Base-by-base conservation (phyloP, 768 basidiomycete species). In the Mycena epipterygia region DNA sequence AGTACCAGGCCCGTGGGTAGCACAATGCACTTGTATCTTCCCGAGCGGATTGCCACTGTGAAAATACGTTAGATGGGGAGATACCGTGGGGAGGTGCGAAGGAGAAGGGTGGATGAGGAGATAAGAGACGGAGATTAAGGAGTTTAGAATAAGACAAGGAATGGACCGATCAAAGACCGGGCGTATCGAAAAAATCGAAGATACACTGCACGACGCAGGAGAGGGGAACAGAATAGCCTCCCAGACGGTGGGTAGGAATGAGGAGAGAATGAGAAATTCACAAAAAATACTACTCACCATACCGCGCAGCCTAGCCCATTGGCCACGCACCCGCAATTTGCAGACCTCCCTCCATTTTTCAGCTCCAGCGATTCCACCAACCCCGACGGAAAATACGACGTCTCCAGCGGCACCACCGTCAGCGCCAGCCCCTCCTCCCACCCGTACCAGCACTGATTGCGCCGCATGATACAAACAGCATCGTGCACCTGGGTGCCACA, bases 381-480 rank as follows among this genome's bases (percentile, higher is more conserved):
- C 5, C 5, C 19, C 2, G 11, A 21, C 19, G 65, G 37, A 19
- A 66, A 66, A 27, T 66, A 66, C 35, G 8, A 16, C 11, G 17
- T 58, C 5, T 66, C 65, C 27, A 66, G 57, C 56, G 65, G 65
- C 11, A 66, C 48, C 35, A 66, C 65, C 35, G 55, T 66, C 13
- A 11, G 23, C 35, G 56, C 55, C 46, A 66, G 3, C 3, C 23
- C n/a, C 7, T 49, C 35, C 48, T 56, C 8, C 9, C 3, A 12
- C 8, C 63, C 63, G 42, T 55, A 64, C 63, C 63, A 64, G 51
- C 27, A 64, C 51, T 32, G 52, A 64, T 8, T 42, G 51, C 51
- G 7, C 29, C 52, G 52, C 52, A 17, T 21, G 37, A 55, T 0
- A 19, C 9, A 33, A 21, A 33, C 52, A 27, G 41, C 23, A 6